Conservation (phyloP, 176 grass and related monocot genomes). For the Alloteropsis semialata region DNA sequence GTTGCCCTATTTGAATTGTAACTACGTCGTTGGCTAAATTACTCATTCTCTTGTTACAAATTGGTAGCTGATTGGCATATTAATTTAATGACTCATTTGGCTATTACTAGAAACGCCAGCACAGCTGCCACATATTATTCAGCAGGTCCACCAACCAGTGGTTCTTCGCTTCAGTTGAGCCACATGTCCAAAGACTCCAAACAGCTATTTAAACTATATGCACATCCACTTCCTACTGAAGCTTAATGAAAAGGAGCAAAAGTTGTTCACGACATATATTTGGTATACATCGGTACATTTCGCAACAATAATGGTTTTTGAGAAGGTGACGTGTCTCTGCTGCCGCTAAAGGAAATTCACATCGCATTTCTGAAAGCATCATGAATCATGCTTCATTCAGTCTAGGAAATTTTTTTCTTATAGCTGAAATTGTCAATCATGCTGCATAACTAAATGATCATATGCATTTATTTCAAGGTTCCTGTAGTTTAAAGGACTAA, state of each 20-base stretch:
- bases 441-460: background rate
- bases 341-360: background rate
- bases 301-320: too few relatives aligned
- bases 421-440: background rate
- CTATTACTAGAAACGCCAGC: background rate
- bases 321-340: background rate
- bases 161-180: background rate
- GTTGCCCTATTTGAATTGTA: background rate
- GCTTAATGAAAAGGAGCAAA: background rate
- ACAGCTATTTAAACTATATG: background rate
- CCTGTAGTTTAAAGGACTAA: background rate
- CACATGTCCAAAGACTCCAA: background rate
- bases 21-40: background rate
- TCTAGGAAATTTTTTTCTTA: background rate
- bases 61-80: background rate
- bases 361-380: background rate
- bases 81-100: background rate
- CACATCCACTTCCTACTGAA: background rate
- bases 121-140: background rate
- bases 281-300: background rate
- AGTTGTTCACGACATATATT: background rate
- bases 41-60: background rate
- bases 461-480: background rate
- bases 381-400: background rate
- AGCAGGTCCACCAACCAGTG: background rate